These are phyloP conservation scores for Yamadazyma akitaensis DNA, from an alignment of 805 yeast genomes.

Conservation along the genomic window DNA sequence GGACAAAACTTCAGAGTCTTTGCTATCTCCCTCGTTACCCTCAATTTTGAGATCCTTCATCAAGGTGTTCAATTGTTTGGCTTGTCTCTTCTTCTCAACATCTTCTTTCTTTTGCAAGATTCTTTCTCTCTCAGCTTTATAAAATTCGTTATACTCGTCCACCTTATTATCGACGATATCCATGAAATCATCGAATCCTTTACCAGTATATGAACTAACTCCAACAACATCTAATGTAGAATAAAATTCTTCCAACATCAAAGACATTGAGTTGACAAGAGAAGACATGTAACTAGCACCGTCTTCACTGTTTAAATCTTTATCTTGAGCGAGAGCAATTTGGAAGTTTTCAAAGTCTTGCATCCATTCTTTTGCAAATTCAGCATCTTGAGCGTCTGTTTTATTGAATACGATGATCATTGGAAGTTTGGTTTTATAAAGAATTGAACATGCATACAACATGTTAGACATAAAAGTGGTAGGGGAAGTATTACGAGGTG, in stretches of 20 bases:
- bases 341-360: conserved; percentile 92
- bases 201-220: conserved; percentile 92
- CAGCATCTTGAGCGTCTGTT: conserved; percentile 81
- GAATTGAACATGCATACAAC: conserved; percentile 96
- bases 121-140: conserved; percentile 82
- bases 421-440: conserved; percentile 93
- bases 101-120: conserved; percentile 73
- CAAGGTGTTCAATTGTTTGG: conserved; percentile 63
- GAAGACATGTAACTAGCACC: conserved; percentile 90
- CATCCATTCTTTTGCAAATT: conserved; percentile 96
- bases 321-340: conserved; percentile 63
- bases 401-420: conserved; percentile 96
- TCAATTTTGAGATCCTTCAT: conserved; percentile 84
- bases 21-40: conserved; percentile 19
- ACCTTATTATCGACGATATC: conserved; percentile 82
- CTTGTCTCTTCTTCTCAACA: conserved; percentile 68
- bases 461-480: conserved; percentile 97
- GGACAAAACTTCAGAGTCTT: conserved; percentile 48
- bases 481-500: conserved; percentile 92
- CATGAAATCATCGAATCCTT: conserved; percentile 88
- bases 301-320: conserved; percentile 61
- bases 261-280: conserved; percentile 88
- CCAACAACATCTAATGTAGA: conserved; percentile 87
- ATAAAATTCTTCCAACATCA: conserved; percentile 95
- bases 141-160: conserved; percentile 80